These are phyloP conservation scores for Chionographis japonica DNA, from an alignment of 106 monocot genomes.

Conservation along the genomic window DNA sequence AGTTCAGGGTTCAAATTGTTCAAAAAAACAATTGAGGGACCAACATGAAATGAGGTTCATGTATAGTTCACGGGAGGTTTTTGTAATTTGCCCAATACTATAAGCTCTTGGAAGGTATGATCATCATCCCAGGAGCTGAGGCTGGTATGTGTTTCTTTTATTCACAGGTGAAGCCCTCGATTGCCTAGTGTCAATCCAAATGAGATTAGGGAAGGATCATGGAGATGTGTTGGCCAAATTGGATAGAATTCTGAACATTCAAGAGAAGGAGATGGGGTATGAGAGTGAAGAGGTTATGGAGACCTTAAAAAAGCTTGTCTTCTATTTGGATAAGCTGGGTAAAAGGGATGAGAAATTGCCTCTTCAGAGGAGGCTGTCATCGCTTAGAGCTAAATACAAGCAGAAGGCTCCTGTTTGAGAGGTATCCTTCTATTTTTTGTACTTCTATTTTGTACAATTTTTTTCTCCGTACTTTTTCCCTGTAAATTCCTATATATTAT, in stretches of 20 bases:
- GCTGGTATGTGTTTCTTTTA: background rate
- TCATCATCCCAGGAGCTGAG: no score
- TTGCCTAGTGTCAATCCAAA: slow-evolving; percentile 68
- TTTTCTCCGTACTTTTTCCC: no score
- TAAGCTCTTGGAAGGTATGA: no score
- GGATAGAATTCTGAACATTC: slow-evolving; percentile 69
- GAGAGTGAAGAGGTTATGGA: slow-evolving; percentile 49
- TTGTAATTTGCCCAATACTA: no score
- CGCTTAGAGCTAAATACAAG: slow-evolving; percentile 35
- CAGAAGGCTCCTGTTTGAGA: slow-evolving; percentile 37
- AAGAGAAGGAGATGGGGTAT: slow-evolving; percentile 62
- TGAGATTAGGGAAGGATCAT: slow-evolving; percentile 47
- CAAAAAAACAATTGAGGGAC: no score
- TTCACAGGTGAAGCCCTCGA: slow-evolving; percentile 77
- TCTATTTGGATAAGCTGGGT: slow-evolving; percentile 39
- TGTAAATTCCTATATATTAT: no score
- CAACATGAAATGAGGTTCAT: no score
- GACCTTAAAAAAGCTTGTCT: slow-evolving; percentile 49
- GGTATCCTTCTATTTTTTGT: background rate
- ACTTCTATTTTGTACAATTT: no score
- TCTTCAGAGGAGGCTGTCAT: slow-evolving; percentile 58
- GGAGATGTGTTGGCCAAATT: slow-evolving; percentile 34
- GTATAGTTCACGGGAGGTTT: no score
- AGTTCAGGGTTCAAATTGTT: no score
- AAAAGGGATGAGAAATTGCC: slow-evolving; percentile 54